These are phyloP conservation scores for Luzula sylvatica DNA, from an alignment of 176 grass and related monocot genomes.

Conservation along the genomic window DNA sequence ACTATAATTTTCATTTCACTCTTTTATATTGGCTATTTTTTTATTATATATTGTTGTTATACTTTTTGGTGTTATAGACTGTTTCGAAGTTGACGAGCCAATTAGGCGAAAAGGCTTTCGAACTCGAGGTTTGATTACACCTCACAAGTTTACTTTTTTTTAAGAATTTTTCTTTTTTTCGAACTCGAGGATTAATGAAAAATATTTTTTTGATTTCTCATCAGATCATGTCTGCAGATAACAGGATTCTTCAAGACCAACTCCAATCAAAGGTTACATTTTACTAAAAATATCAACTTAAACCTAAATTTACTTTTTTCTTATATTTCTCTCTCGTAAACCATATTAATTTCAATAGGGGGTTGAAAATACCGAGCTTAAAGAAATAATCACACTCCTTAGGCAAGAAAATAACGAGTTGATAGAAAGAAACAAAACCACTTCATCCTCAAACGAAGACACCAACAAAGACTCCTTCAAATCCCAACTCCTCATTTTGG, in stretches of 20 bases:
- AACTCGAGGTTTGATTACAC: constrained; percentile 56
- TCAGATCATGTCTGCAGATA: constrained; percentile 97
- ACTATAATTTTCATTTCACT: constrained; percentile 9
- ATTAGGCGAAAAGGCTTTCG: constrained; percentile 89
- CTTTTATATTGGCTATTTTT: constrained; percentile 5
- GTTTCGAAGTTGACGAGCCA: constrained; percentile 72
- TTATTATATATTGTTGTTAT: constrained; percentile 13
- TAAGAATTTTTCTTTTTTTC: constrained; percentile 13
- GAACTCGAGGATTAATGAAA: constrained; percentile 15
- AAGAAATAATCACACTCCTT: constrained; percentile 36
- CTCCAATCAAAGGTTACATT: constrained; percentile 66
- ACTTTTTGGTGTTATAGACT: constrained; percentile 32
- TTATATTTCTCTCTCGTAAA: constrained; percentile 20
- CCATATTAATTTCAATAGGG: constrained; percentile 32
- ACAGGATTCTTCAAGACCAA: constrained; percentile 97
- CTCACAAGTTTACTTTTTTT: background rate
- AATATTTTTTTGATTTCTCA: constrained; percentile 24
- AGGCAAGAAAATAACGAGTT: constrained; percentile 53
- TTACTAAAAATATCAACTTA: background rate
- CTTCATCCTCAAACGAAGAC: constrained; percentile 24
- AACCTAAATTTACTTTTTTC: background rate
- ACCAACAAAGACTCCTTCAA: constrained; percentile 43
- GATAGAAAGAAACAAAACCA: constrained; percentile 23
- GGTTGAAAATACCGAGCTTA: constrained; percentile 70
- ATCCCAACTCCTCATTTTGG: constrained; percentile 77